phyloP scores from a whole-genome alignment of 192 early-diverging fungal genomes.

The Mortierella antarctica region DNA sequence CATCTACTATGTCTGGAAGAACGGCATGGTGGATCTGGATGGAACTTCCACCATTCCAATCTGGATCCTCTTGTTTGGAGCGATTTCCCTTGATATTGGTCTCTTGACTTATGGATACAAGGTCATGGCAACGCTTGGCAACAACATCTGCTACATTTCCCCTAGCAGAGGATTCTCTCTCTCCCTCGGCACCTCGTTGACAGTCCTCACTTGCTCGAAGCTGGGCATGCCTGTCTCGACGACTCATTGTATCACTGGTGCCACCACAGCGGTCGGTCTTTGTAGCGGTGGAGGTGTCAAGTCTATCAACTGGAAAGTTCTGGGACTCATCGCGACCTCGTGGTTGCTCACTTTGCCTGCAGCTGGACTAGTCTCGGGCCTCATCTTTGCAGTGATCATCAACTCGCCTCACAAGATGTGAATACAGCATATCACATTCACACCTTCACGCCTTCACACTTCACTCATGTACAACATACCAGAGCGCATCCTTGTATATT shows the following conservation, averaged over 20 bases:
- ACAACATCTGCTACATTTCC: slow-evolving; percentile 87
- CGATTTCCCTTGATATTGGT: slow-evolving; percentile 83
- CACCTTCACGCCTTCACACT: no score
- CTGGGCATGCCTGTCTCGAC: slow-evolving; percentile 87
- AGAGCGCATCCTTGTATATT: no score
- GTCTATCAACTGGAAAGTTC: slow-evolving; percentile 82
- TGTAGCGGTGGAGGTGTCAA: slow-evolving; percentile 53
- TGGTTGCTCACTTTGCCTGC: slow-evolving; percentile 67
- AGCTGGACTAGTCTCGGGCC: slow-evolving; percentile 21
- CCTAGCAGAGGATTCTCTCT: slow-evolving; percentile 86
- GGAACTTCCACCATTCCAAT: slow-evolving; percentile 64
- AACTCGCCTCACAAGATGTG: slow-evolving; percentile 36
- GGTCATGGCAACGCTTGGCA: slow-evolving; percentile 86
- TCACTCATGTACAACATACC: no score
- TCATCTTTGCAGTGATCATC: slow-evolving; percentile 38
- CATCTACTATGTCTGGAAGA: slow-evolving; percentile 77
- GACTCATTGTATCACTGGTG: slow-evolving; percentile 88
- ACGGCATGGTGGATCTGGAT: slow-evolving; percentile 51
- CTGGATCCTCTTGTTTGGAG: slow-evolving; percentile 84
- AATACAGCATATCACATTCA: no score
- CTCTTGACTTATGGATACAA: slow-evolving; percentile 78
- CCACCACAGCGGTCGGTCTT: slow-evolving; percentile 80
- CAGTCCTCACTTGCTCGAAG: slow-evolving; percentile 86
- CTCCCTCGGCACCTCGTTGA: slow-evolving; percentile 82
- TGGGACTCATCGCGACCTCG: slow-evolving; percentile 72